A percentile compares a stretch with the other conserved stretches of the same genome.
phyloP scores from a whole-genome alignment of 176 grass and related monocot genomes.

The Oryza glumipatula region DNA sequence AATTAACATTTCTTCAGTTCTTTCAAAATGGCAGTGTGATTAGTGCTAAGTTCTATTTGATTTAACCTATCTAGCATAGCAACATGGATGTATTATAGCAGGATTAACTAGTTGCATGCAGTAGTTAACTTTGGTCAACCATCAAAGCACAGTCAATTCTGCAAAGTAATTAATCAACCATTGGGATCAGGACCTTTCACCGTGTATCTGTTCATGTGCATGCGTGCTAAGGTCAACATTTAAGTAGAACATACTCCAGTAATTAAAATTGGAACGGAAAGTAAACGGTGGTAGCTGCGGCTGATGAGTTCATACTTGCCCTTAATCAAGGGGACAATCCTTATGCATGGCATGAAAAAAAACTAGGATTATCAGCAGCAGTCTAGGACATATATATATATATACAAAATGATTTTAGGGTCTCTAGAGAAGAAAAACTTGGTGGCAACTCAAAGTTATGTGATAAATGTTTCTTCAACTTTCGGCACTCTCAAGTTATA shows the following conservation, averaged over 20 bases:
- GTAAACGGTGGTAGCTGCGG: constrained; percentile 44
- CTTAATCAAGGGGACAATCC: constrained; percentile 48
- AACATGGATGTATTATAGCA: not conserved
- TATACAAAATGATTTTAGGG: constrained; percentile 50
- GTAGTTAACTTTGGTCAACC: constrained; percentile 36
- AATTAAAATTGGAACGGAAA: constrained; percentile 16
- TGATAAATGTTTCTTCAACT: constrained; percentile 21
- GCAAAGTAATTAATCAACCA: constrained; percentile 39
- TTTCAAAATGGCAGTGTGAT: not conserved
- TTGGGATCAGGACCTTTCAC: constrained; percentile 55
- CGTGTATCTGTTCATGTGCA: constrained; percentile 43
- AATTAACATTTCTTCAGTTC: not conserved
- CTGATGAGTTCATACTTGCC: constrained; percentile 55
- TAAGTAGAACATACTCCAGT: constrained; percentile 39
- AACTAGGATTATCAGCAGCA: constrained; percentile 45
- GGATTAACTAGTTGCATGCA: constrained; percentile 15
- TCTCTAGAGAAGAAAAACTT: constrained; percentile 43
- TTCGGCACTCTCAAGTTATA: not conserved
- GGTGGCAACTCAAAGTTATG: constrained; percentile 41
- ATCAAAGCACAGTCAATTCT: constrained; percentile 22
- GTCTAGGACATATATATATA: not conserved
- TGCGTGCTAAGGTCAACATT: constrained; percentile 43
- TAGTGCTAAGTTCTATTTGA: constrained; percentile 7
- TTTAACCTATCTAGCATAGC: not conserved
- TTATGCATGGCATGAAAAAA: constrained; percentile 42